Conservation (phyloP, 140 eudicot genomes). For the Stevia rebaudiana region DNA sequence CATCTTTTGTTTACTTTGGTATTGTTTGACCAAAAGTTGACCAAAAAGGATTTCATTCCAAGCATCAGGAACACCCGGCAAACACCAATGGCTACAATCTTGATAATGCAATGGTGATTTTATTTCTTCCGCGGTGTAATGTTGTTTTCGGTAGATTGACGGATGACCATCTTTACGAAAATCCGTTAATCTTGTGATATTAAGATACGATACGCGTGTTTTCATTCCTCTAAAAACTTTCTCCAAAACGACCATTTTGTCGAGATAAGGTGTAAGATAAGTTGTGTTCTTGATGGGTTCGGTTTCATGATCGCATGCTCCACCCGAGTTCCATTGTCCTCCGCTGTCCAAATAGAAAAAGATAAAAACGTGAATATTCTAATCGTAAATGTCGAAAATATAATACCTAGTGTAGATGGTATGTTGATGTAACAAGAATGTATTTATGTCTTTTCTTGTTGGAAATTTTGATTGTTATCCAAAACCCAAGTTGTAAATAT, state of each 20-base stretch:
- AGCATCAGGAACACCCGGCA: slow-evolving; percentile 68
- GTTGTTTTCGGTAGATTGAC: slow-evolving; percentile 49
- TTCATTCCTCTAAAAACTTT: slow-evolving; percentile 38
- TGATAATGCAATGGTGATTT: slow-evolving; percentile 35
- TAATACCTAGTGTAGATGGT: not conserved
- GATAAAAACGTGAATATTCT: not conserved
- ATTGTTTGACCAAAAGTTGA: slow-evolving; percentile 43
- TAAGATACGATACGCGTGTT: slow-evolving; percentile 43
- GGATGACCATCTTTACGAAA: slow-evolving; percentile 78
- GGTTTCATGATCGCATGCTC: slow-evolving; percentile 53
- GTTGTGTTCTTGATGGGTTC: slow-evolving; percentile 51
- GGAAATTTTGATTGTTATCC: not conserved
- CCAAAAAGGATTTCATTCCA: slow-evolving; percentile 68
- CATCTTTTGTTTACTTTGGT: slow-evolving; percentile 34
- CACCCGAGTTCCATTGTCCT: slow-evolving; percentile 83
- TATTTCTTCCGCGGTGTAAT: slow-evolving; percentile 24
- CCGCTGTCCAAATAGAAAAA: slow-evolving; percentile 40
- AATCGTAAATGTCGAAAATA: not conserved
- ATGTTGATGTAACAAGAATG: slow-evolving; percentile 6
- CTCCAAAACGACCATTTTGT: slow-evolving; percentile 48
- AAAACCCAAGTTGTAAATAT: not conserved
- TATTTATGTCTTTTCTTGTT: slow-evolving; percentile 4
- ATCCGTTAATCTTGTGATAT: slow-evolving; percentile 61
- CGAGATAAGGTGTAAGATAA: slow-evolving; percentile 39
- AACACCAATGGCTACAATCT: slow-evolving; percentile 76